A percentile compares a stretch with the other conserved stretches of the same genome.
Conservation (phyloP, 2,329 filamentous ascomycete species). For the Pseudocercospora crystallina region DNA sequence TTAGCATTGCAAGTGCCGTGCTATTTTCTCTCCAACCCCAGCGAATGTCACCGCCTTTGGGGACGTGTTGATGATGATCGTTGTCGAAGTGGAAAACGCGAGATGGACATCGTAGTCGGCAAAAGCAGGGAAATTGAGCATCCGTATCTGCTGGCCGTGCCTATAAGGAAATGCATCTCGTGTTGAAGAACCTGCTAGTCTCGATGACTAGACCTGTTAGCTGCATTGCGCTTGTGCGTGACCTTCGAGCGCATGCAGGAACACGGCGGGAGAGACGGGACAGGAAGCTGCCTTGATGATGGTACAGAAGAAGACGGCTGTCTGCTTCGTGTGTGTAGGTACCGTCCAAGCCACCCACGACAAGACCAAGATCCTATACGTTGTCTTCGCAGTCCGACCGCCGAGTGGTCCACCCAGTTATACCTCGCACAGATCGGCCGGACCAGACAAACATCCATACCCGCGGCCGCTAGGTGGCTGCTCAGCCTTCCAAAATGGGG, state of each 20-base stretch:
- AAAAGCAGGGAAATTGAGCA: not conserved
- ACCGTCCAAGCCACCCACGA: no score
- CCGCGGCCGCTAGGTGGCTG: no score
- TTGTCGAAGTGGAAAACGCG: not conserved
- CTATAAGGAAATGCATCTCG: not conserved
- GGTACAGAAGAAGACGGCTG: no score
- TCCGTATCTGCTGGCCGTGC: not conserved
- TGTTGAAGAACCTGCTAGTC: not conserved
- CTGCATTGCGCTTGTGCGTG: constrained; percentile 2
- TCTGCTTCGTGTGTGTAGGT: no score
- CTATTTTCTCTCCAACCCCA: not conserved
- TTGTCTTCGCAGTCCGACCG: no score
- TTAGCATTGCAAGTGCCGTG: not conserved
- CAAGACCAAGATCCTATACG: no score
- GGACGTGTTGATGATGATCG: no score
- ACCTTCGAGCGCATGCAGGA: constrained; percentile 1
- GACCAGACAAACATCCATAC: no score
- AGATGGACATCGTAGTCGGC: not conserved
- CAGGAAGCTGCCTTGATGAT: not conserved
- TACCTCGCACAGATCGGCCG: no score
- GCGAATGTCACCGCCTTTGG: not conserved
- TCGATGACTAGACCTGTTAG: not conserved
- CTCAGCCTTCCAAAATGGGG: no score
- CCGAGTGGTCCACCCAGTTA: no score
- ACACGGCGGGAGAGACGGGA: not conserved